Conservation (phyloP, 805 yeast species). For the Candida glaebosa region DNA sequence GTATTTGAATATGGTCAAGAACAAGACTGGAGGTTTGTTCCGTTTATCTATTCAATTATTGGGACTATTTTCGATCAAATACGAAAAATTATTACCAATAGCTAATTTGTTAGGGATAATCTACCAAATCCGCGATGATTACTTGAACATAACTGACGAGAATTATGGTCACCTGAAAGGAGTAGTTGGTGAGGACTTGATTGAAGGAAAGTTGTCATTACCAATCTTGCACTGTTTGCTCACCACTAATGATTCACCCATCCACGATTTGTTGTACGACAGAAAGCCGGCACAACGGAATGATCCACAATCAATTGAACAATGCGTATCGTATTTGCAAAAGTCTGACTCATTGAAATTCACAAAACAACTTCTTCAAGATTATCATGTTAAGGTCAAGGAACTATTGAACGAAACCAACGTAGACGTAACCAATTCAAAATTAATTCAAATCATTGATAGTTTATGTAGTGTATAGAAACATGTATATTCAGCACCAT, state of each 20-base stretch:
- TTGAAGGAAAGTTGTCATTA: constrained; percentile 86
- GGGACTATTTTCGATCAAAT: constrained; percentile 25
- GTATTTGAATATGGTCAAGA: constrained; percentile 77
- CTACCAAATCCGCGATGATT: constrained; percentile 86
- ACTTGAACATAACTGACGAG: constrained; percentile 59
- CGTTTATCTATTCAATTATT: constrained; percentile 68
- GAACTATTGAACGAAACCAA: constrained; percentile 9
- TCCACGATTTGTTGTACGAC: constrained; percentile 20
- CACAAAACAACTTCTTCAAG: constrained; percentile 19
- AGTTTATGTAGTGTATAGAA: constrained; percentile 11
- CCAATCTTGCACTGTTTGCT: constrained; percentile 64
- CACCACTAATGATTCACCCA: constrained; percentile 14
- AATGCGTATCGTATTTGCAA: constrained; percentile 21
- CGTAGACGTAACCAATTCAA: constrained; percentile 4
- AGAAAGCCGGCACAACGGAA: constrained; percentile 15
- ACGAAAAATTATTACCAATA: constrained; percentile 38
- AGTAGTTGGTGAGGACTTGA: constrained; percentile 72
- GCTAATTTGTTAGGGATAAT: constrained; percentile 77
- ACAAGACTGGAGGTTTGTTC: constrained; percentile 85
- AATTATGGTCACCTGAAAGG: constrained; percentile 61
- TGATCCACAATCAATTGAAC: constrained; percentile 12
- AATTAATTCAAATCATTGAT: constrained; percentile 14
- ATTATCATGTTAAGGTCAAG: constrained; percentile 18
- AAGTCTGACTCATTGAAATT: constrained; percentile 23
- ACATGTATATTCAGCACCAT: constrained; percentile 1